Evolutionary conservation across 352 stramenopile species (phyloP).

Genomic region (Pythium grandisporangium): DNA sequence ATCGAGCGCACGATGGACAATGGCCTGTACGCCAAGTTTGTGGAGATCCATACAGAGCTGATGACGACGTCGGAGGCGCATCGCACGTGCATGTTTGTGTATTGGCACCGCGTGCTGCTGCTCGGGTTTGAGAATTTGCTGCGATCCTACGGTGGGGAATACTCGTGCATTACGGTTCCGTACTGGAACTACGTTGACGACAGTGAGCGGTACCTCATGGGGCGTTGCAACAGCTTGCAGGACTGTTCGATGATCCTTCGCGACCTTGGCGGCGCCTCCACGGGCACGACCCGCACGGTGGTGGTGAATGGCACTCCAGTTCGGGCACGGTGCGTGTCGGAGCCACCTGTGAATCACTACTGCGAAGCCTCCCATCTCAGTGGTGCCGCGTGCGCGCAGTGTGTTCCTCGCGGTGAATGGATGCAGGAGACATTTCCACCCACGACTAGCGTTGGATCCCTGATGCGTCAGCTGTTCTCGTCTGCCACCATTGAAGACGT

Average conservation of each 20-base stretch:
- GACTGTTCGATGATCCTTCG: constrained; percentile 62
- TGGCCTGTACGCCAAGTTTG: constrained; percentile 80
- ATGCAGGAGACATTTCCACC: constrained; percentile 31
- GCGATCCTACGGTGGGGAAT: constrained; percentile 63
- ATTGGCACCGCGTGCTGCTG: constrained; percentile 77
- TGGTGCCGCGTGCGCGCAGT: constrained; percentile 30
- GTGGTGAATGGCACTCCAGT: constrained; percentile 65
- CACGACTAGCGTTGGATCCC: constrained; percentile 64
- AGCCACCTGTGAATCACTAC: constrained; percentile 53
- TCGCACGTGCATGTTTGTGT: constrained; percentile 84
- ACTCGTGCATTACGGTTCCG: constrained; percentile 77
- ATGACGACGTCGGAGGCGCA: constrained; percentile 78
- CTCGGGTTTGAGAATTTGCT: constrained; percentile 85
- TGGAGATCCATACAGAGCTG: constrained; percentile 81
- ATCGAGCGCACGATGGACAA: constrained; percentile 71
- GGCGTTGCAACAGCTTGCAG: constrained; percentile 57
- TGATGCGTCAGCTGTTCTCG: constrained; percentile 64
- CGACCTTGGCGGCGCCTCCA: constrained; percentile 53
- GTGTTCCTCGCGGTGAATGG: constrained; percentile 70
- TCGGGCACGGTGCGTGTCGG: constrained; percentile 38
- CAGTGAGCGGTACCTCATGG: constrained; percentile 57
- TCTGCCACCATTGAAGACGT: constrained; percentile 54
- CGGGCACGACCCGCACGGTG: constrained; percentile 22
- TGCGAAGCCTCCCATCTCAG: constrained; percentile 51
- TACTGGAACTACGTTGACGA: constrained; percentile 87